Conservation (phyloP, 1,284 basidiomycete genomes). For the Leccinum solheimii region DNA sequence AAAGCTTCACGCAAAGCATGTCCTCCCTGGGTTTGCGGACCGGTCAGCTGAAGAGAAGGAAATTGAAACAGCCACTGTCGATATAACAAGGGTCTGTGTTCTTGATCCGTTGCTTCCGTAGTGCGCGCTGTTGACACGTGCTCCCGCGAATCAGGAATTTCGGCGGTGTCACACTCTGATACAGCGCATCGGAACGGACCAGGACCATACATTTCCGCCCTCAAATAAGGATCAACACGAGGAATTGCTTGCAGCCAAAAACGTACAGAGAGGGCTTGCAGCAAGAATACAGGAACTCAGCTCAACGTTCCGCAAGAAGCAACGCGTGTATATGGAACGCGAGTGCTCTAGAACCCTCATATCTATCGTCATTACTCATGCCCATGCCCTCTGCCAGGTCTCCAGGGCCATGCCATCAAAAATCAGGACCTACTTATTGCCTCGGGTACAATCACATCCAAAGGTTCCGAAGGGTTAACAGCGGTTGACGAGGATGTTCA, state of each 20-base stretch:
- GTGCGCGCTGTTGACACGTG: conserved; percentile 13
- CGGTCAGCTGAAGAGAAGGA: conserved; percentile 90
- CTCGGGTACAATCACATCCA: conserved; percentile 79
- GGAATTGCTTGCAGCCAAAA: conserved; percentile 73
- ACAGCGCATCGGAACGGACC: conserved; percentile 61
- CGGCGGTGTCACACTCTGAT: conserved; percentile 80
- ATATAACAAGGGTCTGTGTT: conserved; percentile 78
- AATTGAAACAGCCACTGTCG: conserved; percentile 84
- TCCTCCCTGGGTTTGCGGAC: conserved; percentile 95
- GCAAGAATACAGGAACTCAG: conserved; percentile 93
- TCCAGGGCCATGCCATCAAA: conserved; percentile 93
- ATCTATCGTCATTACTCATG: conserved; percentile 17
- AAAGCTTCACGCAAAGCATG: conserved; percentile 93
- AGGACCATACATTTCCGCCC: conserved; percentile 53
- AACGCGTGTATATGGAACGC: conserved; percentile 97
- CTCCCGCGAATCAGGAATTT: conserved; percentile 66
- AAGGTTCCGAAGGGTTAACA: conserved; percentile 75
- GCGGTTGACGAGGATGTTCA: conserved; percentile 85
- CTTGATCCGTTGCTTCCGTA: conserved; percentile 20
- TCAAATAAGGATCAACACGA: conserved; percentile 52
- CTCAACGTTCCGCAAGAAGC: conserved; percentile 94
- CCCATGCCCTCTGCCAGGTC: conserved; percentile 50
- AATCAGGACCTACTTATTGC: conserved; percentile 89
- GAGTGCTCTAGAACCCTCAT: conserved; percentile 40
- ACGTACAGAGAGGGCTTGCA: conserved; percentile 95